A percentile compares a stretch with the other conserved stretches of the same genome.
phyloP scores from a whole-genome alignment of 2,329 filamentous ascomycete genomes.

The Alternaria solani region DNA sequence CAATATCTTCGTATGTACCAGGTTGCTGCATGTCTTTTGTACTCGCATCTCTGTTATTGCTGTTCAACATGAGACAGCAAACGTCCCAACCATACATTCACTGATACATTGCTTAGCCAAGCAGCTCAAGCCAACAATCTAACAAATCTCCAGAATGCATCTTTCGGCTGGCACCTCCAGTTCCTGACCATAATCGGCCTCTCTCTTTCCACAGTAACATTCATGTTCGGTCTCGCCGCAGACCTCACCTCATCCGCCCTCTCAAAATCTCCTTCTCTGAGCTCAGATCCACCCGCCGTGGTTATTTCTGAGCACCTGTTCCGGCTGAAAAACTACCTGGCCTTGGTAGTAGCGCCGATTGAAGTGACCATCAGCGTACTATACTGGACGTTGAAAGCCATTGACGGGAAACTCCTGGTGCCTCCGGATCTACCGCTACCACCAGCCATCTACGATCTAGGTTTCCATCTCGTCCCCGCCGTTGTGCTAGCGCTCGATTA shows the following conservation, averaged over 20 bases:
- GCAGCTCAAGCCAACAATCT: neutral
- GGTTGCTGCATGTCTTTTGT: neutral
- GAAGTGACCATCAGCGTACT: conserved; percentile 75
- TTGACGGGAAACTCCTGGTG: conserved; percentile 64
- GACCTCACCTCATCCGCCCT: conserved; percentile 58
- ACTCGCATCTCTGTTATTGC: neutral
- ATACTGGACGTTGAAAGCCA: conserved; percentile 73
- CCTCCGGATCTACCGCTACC: conserved; percentile 48
- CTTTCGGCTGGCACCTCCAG: conserved; percentile 74
- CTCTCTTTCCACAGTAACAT: conserved; percentile 67
- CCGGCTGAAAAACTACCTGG: conserved; percentile 70
- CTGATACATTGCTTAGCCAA: neutral
- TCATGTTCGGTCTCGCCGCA: conserved; percentile 67
- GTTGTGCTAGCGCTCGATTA: conserved; percentile 71
- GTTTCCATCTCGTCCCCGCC: conserved; percentile 64
- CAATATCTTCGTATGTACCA: conserved; percentile 33
- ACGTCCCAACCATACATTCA: neutral
- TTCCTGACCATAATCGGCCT: conserved; percentile 80
- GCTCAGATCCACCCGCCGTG: neutral
- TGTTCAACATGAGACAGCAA: neutral
- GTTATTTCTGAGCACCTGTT: conserved; percentile 63
- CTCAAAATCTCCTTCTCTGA: conserved; percentile 33
- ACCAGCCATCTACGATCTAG: conserved; percentile 60
- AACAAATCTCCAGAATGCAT: conserved; percentile 54
- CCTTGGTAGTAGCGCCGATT: conserved; percentile 71